Percentiles rank a stretch among this genome's conserved stretches.
phyloP scores from a whole-genome alignment of 2,329 filamentous ascomycete genomes.

The Ophiostoma australiae region DNA sequence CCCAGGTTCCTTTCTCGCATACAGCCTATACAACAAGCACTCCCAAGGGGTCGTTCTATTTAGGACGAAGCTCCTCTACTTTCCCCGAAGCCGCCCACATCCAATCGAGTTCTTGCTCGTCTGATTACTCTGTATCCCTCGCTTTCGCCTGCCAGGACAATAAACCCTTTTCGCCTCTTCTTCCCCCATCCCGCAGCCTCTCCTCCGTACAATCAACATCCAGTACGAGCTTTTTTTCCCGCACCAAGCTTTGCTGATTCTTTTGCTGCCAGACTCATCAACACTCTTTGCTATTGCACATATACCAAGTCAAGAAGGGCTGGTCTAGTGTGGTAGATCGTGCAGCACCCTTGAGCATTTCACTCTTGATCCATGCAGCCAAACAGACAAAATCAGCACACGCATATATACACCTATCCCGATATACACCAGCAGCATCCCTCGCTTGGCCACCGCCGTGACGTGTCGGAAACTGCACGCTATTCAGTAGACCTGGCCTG shows the following conservation, averaged over 20 bases:
- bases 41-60: constrained; percentile 9
- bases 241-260: neutral
- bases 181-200: neutral
- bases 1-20: neutral
- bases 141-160: neutral
- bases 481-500: constrained; percentile 53
- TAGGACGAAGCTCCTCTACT: constrained; percentile 15
- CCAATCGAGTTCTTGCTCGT: constrained; percentile 14
- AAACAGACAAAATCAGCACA: constrained; percentile 30
- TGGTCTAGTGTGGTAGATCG: neutral
- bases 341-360: neutral
- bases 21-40: constrained; percentile 2
- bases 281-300: constrained; percentile 12
- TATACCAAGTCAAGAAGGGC: neutral
- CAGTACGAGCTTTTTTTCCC: neutral
- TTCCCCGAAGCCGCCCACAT: constrained; percentile 18
- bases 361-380: constrained; percentile 50
- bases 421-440: constrained; percentile 38
- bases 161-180: neutral
- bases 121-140: neutral
- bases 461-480: constrained; percentile 50
- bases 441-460: constrained; percentile 56
- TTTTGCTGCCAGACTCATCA: neutral
- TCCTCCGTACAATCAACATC: neutral
- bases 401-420: constrained; percentile 30